phyloP scores from a whole-genome alignment of 2,329 filamentous ascomycete species.

The Phialophora expanda region DNA sequence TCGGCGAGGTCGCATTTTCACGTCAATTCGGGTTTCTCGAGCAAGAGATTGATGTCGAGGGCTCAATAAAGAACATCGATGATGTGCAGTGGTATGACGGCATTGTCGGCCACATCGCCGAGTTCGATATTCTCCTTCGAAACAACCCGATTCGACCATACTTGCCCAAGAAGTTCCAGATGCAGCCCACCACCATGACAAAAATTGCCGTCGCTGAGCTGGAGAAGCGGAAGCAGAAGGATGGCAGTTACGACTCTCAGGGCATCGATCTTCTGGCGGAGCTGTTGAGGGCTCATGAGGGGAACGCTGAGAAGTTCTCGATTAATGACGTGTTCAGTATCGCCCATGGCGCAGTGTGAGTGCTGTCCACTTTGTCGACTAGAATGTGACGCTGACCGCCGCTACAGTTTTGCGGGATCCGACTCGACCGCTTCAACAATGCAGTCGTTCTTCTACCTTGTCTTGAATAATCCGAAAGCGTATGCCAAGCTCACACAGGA shows the following conservation, averaged over 20 bases:
- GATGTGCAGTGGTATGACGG: conserved; percentile 47
- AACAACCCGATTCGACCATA: conserved; percentile 57
- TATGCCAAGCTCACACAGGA: conserved; percentile 51
- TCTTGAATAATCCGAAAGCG: conserved; percentile 51
- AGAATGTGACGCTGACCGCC: background rate
- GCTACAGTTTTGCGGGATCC: conserved; percentile 53
- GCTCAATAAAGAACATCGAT: conserved; percentile 52
- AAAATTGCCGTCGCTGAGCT: conserved; percentile 32
- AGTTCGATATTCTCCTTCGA: conserved; percentile 56
- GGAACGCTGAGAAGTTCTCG: conserved; percentile 55
- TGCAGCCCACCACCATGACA: conserved; percentile 11
- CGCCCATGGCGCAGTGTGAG: conserved; percentile 58
- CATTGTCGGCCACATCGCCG: conserved; percentile 44
- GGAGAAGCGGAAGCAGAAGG: conserved; percentile 41
- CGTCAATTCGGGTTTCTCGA: conserved; percentile 59
- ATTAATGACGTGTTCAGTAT: conserved; percentile 63
- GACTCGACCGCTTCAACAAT: conserved; percentile 66
- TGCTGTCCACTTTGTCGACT: background rate
- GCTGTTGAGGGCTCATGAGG: conserved; percentile 59
- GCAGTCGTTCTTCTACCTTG: conserved; percentile 62
- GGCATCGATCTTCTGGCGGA: conserved; percentile 56
- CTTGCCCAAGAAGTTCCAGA: conserved; percentile 35
- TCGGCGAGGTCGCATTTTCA: conserved; percentile 47
- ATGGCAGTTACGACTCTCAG: conserved; percentile 24
- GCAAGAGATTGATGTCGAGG: conserved; percentile 57